Evolutionary conservation across 1,139 yeast species (phyloP).

Genomic region (Petasospora rhodanensis): DNA sequence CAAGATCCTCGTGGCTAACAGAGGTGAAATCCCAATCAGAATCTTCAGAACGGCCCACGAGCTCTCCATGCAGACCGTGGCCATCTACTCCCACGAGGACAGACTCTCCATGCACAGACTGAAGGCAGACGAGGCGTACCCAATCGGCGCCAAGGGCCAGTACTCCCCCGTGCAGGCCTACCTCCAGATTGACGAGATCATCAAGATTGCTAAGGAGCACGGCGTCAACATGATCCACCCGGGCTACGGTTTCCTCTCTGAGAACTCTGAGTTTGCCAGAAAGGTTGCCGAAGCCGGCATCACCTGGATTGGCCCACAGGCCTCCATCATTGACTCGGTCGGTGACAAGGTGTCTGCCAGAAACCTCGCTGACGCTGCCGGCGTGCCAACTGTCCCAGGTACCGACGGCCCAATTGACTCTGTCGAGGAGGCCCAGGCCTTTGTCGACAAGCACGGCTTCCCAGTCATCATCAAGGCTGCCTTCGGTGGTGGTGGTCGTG

Average conservation of each 20-base stretch:
- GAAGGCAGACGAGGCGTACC: slow-evolving; percentile 90
- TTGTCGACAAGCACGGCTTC: slow-evolving; percentile 79
- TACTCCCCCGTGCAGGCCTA: slow-evolving; percentile 95
- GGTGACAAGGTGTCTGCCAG: slow-evolving; percentile 98
- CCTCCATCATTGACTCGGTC: slow-evolving; percentile 86
- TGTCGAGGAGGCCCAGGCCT: slow-evolving; percentile 70
- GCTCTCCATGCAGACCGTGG: slow-evolving; percentile 95
- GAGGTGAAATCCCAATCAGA: slow-evolving; percentile 91
- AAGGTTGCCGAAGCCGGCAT: slow-evolving; percentile 88
- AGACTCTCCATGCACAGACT: slow-evolving; percentile 91
- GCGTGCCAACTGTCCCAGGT: slow-evolving; percentile 96
- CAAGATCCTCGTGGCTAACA: slow-evolving; percentile 85
- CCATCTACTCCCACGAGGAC: slow-evolving; percentile 95
- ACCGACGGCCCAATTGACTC: slow-evolving; percentile 93
- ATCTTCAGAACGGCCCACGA: slow-evolving; percentile 98
- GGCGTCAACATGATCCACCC: slow-evolving; percentile 96
- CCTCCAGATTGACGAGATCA: slow-evolving; percentile 91
- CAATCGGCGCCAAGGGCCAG: slow-evolving; percentile 85
- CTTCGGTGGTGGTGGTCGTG: slow-evolving; percentile 99
- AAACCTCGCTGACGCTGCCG: slow-evolving; percentile 70
- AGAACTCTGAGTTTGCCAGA: slow-evolving; percentile 89
- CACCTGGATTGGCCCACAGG: slow-evolving; percentile 95
- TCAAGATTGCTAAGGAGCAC: slow-evolving; percentile 82
- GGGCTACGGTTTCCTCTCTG: slow-evolving; percentile 95
- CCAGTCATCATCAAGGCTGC: slow-evolving; percentile 99